Evolutionary conservation across 345 rosid genomes (phyloP).

Genomic region (Acer yangbiense): DNA sequence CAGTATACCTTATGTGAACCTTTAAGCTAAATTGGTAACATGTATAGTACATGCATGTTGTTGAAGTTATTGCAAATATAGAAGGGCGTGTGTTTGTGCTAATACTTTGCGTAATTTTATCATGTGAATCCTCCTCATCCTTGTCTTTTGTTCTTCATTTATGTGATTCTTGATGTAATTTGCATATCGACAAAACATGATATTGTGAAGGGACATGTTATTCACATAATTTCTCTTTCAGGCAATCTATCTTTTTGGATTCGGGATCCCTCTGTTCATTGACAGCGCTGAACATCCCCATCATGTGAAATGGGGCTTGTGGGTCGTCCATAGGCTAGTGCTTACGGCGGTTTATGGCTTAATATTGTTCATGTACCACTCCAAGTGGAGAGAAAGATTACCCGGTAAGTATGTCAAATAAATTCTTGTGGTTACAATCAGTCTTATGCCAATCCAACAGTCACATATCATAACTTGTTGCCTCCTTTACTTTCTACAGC

Average conservation of each 20-base stretch:
- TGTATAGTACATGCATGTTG: background rate
- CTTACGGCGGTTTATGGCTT: slow-evolving; percentile 74
- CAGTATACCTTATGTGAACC: background rate
- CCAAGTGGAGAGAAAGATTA: slow-evolving; percentile 80
- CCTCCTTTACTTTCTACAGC: slow-evolving; percentile 50
- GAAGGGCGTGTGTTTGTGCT: background rate
- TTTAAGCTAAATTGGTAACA: background rate
- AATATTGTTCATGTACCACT: slow-evolving; percentile 74
- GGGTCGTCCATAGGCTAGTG: slow-evolving; percentile 79
- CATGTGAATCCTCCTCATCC: background rate
- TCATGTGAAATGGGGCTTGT: slow-evolving; percentile 75
- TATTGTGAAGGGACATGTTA: slow-evolving; percentile 7
- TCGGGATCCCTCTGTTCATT: slow-evolving; percentile 79
- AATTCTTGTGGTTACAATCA: background rate
- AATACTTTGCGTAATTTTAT: background rate
- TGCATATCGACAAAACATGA: background rate
- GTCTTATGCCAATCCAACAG: background rate
- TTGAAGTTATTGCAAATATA: background rate
- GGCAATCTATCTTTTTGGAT: slow-evolving; percentile 73
- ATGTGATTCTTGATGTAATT: background rate
- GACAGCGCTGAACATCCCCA: slow-evolving; percentile 50
- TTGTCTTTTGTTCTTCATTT: background rate
- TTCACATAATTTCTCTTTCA: slow-evolving; percentile 30
- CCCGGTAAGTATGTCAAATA: slow-evolving; percentile 55
- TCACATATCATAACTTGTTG: slow-evolving; percentile 1